Evolutionary conservation across 768 basidiomycete genomes (phyloP).

Genomic region (Leccinum aurantiacum): DNA sequence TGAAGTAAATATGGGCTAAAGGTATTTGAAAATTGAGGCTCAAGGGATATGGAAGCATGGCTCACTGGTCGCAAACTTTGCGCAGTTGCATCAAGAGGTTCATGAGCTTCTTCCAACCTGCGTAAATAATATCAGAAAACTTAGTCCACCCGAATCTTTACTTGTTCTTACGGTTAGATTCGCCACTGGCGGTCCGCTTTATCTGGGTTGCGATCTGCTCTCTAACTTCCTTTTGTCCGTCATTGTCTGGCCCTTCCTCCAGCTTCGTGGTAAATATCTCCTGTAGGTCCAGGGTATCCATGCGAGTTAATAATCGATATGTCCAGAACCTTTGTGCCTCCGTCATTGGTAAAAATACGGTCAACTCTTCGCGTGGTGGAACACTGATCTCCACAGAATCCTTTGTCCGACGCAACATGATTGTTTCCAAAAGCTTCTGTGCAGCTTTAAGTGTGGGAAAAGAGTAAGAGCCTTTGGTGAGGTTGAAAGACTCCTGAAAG

Average conservation of each 20-base stretch:
- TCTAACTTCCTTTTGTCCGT: constrained; percentile 42
- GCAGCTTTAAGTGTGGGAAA: constrained; percentile 48
- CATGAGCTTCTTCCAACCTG: constrained; percentile 58
- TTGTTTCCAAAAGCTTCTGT: constrained; percentile 45
- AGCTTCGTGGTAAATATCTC: constrained; percentile 44
- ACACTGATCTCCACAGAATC: constrained; percentile 47
- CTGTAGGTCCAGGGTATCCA: constrained; percentile 48
- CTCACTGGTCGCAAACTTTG: constrained; percentile 69
- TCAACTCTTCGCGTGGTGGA: constrained; percentile 57
- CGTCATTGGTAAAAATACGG: constrained; percentile 55
- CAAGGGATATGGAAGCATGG: neutral
- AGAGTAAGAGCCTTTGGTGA: constrained; percentile 52
- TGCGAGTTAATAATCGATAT: constrained; percentile 50
- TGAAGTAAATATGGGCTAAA: constrained; percentile 53
- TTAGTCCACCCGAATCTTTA: neutral
- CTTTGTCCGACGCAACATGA: constrained; percentile 67
- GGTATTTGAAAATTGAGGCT: constrained; percentile 4
- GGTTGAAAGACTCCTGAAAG: constrained; percentile 55
- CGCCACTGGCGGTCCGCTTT: constrained; percentile 29
- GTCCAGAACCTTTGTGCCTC: constrained; percentile 67
- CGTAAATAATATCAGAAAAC: neutral
- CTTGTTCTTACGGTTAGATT: constrained; percentile 30
- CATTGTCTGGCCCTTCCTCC: constrained; percentile 31
- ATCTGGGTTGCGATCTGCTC: constrained; percentile 40
- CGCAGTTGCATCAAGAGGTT: constrained; percentile 73